phyloP scores from a whole-genome alignment of 2,329 filamentous ascomycete genomes.

The Trichoderma arundinaceum region DNA sequence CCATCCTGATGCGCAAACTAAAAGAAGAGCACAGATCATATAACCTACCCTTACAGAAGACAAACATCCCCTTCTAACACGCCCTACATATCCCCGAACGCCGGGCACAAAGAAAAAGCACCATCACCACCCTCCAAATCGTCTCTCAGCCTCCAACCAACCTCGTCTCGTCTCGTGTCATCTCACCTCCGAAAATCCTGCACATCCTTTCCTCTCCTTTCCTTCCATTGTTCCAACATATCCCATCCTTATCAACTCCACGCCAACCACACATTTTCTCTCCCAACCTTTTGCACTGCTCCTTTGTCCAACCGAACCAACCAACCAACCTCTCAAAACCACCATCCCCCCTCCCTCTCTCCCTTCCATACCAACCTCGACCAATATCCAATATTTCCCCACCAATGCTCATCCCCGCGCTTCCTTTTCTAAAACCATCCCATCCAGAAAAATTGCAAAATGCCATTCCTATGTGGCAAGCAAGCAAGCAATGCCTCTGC shows the following conservation, averaged over 20 bases:
- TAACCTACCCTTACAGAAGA: neutral
- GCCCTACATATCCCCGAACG: neutral
- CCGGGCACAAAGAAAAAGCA: neutral
- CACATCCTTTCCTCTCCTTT: neutral
- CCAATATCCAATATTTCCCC: neutral
- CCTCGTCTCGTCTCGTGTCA: conserved; percentile 4
- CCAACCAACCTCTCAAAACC: neutral
- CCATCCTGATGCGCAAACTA: neutral
- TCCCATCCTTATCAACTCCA: neutral
- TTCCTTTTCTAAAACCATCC: too few relatives aligned
- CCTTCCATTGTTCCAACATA: neutral
- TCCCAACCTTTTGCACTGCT: neutral
- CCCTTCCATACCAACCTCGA: neutral
- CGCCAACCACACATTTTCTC: neutral
- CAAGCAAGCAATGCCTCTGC: too few relatives aligned
- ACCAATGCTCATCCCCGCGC: neutral
- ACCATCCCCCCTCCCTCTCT: neutral
- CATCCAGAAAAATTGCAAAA: neutral
- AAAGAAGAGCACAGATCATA: conserved; percentile 6
- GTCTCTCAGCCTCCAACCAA: neutral
- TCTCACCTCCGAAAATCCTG: neutral
- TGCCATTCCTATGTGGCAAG: neutral
- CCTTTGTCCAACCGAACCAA: neutral
- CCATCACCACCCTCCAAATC: neutral
- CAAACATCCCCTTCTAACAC: neutral